Conservation (phyloP, 352 stramenopile species). For the Pythium vanterpoolii region DNA sequence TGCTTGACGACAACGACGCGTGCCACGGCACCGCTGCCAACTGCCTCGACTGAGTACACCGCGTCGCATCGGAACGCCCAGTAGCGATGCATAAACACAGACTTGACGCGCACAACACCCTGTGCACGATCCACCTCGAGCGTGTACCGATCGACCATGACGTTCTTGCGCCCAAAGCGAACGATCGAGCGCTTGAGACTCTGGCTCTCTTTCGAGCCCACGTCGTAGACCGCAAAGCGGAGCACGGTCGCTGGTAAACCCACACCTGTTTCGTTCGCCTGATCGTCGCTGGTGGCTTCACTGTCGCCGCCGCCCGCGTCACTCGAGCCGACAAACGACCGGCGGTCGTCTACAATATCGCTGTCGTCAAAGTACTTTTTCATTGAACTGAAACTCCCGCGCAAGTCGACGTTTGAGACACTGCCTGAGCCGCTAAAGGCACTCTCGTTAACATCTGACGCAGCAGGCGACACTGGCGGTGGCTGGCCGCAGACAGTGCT, state of each 20-base stretch:
- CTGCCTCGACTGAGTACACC: constrained; percentile 27
- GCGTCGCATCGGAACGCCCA: constrained; percentile 78
- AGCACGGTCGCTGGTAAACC: constrained; percentile 61
- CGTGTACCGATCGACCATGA: constrained; percentile 72
- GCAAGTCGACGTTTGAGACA: constrained; percentile 18
- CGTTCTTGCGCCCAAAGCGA: constrained; percentile 61
- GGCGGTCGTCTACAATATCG: constrained; percentile 62
- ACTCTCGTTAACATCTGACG: constrained; percentile 16
- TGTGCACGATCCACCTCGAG: constrained; percentile 73
- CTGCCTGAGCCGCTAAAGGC: constrained; percentile 4
- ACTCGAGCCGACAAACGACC: constrained; percentile 15
- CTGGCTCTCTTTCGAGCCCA: constrained; percentile 51
- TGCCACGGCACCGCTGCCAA: constrained; percentile 28
- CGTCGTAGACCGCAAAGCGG: constrained; percentile 73
- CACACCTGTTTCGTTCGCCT: not conserved
- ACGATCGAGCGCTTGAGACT: constrained; percentile 52
- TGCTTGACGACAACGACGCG: constrained; percentile 50
- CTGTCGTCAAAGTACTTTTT: constrained; percentile 81
- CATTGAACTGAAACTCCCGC: constrained; percentile 26
- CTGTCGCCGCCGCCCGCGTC: constrained; percentile 9
- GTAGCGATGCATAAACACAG: constrained; percentile 79
- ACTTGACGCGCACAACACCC: constrained; percentile 71
- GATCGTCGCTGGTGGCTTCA: constrained; percentile 2
- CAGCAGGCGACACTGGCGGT: constrained; percentile 5
- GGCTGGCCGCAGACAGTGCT: constrained; percentile 25